A percentile compares a stretch with the other conserved stretches of the same genome.
phyloP scores from a whole-genome alignment of 202 grass and related monocot species.

The Brachypodium distachyon region DNA sequence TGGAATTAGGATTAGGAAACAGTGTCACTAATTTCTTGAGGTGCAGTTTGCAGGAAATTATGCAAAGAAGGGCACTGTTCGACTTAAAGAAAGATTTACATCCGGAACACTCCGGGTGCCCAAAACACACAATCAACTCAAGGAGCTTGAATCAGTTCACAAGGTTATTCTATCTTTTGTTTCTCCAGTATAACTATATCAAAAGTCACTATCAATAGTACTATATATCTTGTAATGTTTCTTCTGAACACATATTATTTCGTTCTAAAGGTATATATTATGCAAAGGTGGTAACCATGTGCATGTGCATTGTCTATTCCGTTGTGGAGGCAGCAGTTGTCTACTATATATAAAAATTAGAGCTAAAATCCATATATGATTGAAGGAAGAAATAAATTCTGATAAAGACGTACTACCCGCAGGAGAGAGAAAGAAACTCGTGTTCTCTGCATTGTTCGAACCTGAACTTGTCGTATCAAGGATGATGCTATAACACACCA shows the following conservation, averaged over 20 bases:
- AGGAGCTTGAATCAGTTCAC: conserved; percentile 99
- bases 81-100: conserved; percentile 90
- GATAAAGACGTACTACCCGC: too few relatives aligned
- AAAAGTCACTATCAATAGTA: neutral
- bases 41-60: conserved; percentile 91
- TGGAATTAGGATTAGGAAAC: conserved; percentile 8
- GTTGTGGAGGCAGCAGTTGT: neutral
- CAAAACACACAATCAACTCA: conserved; percentile 72
- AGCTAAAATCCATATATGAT: neutral
- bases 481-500: neutral
- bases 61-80: conserved; percentile 84
- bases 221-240: neutral
- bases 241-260: conserved; percentile 1
- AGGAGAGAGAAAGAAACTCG: neutral
- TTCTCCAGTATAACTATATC: conserved; percentile 1
- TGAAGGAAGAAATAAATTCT: neutral
- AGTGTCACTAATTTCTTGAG: conserved; percentile 8
- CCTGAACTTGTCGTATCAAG: neutral
- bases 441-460: neutral
- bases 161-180: conserved; percentile 56
- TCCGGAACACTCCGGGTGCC: conserved; percentile 83
- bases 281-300: neutral
- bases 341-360: neutral
- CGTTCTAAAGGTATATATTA: neutral
- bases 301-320: neutral